phyloP scores from a whole-genome alignment of 805 yeast species.

The Wickerhamiella galacta region DNA sequence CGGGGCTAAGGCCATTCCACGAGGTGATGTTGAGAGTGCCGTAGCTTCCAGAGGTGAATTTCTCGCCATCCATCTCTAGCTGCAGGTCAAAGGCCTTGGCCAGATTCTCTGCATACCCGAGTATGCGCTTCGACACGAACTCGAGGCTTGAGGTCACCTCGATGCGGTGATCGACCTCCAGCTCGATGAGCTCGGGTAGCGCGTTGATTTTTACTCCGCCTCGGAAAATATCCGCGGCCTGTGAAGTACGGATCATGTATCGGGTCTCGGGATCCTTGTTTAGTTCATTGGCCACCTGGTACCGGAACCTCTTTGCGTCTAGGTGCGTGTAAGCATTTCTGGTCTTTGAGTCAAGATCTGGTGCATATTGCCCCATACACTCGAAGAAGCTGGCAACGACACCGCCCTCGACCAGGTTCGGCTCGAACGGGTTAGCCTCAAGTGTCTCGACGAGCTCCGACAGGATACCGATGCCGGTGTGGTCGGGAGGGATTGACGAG shows the following conservation, averaged over 20 bases:
- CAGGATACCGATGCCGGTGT: conserved; percentile 62
- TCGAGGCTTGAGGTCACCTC: conserved; percentile 37
- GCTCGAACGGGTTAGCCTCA: conserved; percentile 40
- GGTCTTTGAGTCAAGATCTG: not conserved
- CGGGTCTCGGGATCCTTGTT: conserved; percentile 2
- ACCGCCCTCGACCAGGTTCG: conserved; percentile 33
- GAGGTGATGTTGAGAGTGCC: conserved; percentile 6
- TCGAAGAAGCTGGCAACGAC: conserved; percentile 43
- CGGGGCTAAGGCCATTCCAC: conserved; percentile 27
- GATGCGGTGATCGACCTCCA: conserved; percentile 43
- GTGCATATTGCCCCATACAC: conserved; percentile 33
- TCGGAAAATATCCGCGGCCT: conserved; percentile 42
- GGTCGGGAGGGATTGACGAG: conserved; percentile 64
- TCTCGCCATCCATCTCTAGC: conserved; percentile 16
- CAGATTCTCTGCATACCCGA: conserved; percentile 22
- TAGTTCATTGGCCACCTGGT: conserved; percentile 8
- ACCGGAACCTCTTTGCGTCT: not conserved
- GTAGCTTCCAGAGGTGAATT: conserved; percentile 3
- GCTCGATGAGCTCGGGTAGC: conserved; percentile 40
- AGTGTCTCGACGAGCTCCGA: conserved; percentile 39
- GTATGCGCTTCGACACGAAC: conserved; percentile 25
- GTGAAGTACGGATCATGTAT: conserved; percentile 38
- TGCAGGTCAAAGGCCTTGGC: conserved; percentile 33
- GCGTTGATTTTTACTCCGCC: conserved; percentile 68
- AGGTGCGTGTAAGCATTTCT: conserved; percentile 3